These are phyloP conservation scores for Iodosphaeria phyllophila DNA, from an alignment of 2,329 filamentous ascomycete genomes.

Conservation along the genomic window DNA sequence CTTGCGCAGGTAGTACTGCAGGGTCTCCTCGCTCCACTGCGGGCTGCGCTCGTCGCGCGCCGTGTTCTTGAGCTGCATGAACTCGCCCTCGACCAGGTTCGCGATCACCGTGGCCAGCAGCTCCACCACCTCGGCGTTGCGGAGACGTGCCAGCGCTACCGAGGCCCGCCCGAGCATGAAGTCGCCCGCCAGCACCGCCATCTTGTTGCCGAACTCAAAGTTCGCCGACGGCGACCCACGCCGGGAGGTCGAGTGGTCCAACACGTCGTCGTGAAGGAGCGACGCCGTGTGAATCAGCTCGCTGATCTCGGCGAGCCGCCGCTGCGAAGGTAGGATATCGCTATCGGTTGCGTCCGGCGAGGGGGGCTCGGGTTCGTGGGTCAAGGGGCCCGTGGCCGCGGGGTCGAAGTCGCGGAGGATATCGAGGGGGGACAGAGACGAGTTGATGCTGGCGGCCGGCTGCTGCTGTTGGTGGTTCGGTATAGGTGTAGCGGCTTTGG, in stretches of 20 bases:
- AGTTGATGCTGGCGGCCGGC: slow-evolving; percentile 22
- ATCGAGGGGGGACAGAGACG: slow-evolving; percentile 31
- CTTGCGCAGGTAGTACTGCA: slow-evolving; percentile 92
- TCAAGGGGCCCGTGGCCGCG: slow-evolving; percentile 36
- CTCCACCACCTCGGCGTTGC: slow-evolving; percentile 89
- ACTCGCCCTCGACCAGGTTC: slow-evolving; percentile 94
- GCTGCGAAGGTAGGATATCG: slow-evolving; percentile 80
- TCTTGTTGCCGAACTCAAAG: slow-evolving; percentile 94
- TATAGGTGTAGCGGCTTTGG: slow-evolving; percentile 35
- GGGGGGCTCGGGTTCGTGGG: slow-evolving; percentile 23
- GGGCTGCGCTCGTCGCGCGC: slow-evolving; percentile 72
- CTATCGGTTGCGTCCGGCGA: slow-evolving; percentile 32
- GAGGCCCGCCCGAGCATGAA: slow-evolving; percentile 87
- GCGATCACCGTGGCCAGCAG: slow-evolving; percentile 90
- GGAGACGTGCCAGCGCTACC: slow-evolving; percentile 73
- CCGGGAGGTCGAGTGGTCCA: slow-evolving; percentile 76
- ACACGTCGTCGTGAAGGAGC: slow-evolving; percentile 92
- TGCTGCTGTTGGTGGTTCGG: slow-evolving; percentile 20
- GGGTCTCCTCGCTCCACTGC: slow-evolving; percentile 69
- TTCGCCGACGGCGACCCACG: slow-evolving; percentile 79
- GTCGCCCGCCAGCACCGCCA: slow-evolving; percentile 95
- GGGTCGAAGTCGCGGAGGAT: slow-evolving; percentile 73
- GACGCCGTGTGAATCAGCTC: slow-evolving; percentile 96
- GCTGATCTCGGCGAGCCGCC: slow-evolving; percentile 85
- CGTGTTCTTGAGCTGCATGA: slow-evolving; percentile 99